Evolutionary conservation across 1,139 yeast genomes (phyloP), one percentile per base, ranked within the genome.

Genomic region (Sugiyamaella paludigena): DNA sequence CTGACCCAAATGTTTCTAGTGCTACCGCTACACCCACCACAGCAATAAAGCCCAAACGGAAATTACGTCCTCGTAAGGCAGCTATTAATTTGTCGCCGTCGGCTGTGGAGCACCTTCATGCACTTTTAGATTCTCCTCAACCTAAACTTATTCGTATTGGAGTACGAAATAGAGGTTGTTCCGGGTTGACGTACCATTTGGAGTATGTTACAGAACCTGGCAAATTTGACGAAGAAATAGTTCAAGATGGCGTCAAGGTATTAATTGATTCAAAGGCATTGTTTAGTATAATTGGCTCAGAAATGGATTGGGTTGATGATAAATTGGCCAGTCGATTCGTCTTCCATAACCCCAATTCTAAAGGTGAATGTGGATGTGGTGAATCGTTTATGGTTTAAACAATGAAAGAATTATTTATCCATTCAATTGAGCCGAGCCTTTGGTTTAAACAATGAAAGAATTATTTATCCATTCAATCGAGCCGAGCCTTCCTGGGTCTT

Each of bases 321-420:
- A 89, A 88, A 68, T 74, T 92, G 56, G 80, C 91, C 33, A 83
- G 95, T 13, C 79, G 95, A 64, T 92, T 92, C 67, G 88, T 92
- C 34, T 92, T 92, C 74, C 83, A 78, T 69, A 92, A 92, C 68
- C 98, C 98, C 53, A 92, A 92, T 69, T 85, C 95, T 42, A 92
- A 91, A 73, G 98, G 98, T 31, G 87, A 96, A 48, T 92, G 98
- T 71, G 98, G 98, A 13, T 92, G 98, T 69, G 98, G 98, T 49
- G 98, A 92, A 71, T 87, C 96, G 6, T 92, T 92, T 68, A 91
- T 91, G 97, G 96, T 89, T 7, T 89, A 71, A 66, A 19, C 28
- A 38, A 19, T 26, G 12, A 19, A 19, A 19, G 5, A 19, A 19
- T 4, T 19, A 19, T 19, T 19, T 19, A 5, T 19, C 24, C 5